Evolutionary conservation across 148 eudicot species (phyloP), one percentile per base, ranked within the genome.

Genomic region (Euryodendron excelsum): DNA sequence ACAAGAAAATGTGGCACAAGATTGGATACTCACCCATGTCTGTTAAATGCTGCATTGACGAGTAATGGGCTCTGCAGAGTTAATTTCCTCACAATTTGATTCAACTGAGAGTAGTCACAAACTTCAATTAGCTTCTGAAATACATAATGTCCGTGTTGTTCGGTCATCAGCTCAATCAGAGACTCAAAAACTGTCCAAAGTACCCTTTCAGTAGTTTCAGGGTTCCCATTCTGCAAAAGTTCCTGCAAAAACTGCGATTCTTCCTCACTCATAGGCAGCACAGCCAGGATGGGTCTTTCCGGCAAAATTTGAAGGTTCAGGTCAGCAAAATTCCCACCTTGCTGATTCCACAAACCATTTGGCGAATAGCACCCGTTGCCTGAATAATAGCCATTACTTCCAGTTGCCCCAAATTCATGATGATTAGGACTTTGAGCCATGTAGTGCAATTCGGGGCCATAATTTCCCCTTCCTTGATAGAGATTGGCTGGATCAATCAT

Each of bases 21-120:
- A 37, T 25, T 23, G 4, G 1, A 17, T 14, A 56, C 80, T 77
- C 18, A 77, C 80, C 80, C 80, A 36, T 67, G 37, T 68, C 39
- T 36, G 34, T 36, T 67, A 55, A 28, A 27, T 27, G 64, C 74
- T 34, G 31, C 62, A 9, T 23, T 14, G 11, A 69, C 37, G 41
- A 77, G 55, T 11, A 39, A 45, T 55, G 65, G 10, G 14, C 1
- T 9, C 13, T 71, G 37, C 25, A 5, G 17, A 2, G 37, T 69
- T 34, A 68, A 8, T n/a, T 53, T 68, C n/a, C 0, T 5, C 28
- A 77, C 72, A 23, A 77, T 37, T 30, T 0, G 25, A 21, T 1
- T 11, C n/a, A 77, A 41, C 73, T 33, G 62, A 27, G 45, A 34
- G 33, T n/a, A 4, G 18, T 67, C 15, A 25, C 45, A 77, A 6